Conservation (phyloP, 2,329 filamentous ascomycete genomes). For the Xylaria sp. region DNA sequence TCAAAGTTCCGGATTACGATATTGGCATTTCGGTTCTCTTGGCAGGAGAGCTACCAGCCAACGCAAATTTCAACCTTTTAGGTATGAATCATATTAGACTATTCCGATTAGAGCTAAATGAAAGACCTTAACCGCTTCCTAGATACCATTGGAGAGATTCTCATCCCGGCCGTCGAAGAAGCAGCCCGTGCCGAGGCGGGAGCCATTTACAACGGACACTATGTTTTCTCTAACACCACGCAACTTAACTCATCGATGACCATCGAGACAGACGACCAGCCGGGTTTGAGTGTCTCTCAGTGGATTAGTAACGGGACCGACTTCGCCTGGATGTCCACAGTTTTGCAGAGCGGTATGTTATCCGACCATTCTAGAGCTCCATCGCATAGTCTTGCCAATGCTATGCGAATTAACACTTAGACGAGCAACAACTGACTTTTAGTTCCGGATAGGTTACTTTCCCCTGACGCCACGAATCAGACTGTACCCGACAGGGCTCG, state of each 20-base stretch:
- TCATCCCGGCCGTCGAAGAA: conserved; percentile 47
- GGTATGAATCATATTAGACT: conserved; percentile 32
- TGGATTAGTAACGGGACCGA: conserved; percentile 50
- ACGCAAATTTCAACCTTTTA: conserved; percentile 45
- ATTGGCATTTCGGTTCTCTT: conserved; percentile 54
- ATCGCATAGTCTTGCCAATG: background rate
- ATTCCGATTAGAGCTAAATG: background rate
- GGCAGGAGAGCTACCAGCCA: conserved; percentile 48
- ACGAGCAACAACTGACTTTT: conserved; percentile 1
- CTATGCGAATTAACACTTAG: background rate
- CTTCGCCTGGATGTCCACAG: conserved; percentile 42
- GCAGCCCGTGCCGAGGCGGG: conserved; percentile 46
- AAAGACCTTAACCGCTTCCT: conserved; percentile 24
- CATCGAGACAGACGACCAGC: conserved; percentile 45
- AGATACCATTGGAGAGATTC: conserved; percentile 44
- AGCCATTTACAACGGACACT: conserved; percentile 44
- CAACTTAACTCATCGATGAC: conserved; percentile 47
- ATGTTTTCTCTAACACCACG: conserved; percentile 36
- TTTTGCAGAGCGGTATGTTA: conserved; percentile 38
- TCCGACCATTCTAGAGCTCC: background rate
- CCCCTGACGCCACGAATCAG: conserved; percentile 45
- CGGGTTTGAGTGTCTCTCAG: conserved; percentile 45
- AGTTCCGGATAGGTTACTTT: conserved; percentile 30
- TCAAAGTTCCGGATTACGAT: conserved; percentile 53
- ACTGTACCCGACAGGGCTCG: conserved; percentile 49